A percentile compares a stretch with the other conserved stretches of the same genome.
Evolutionary conservation across 73 alveolate genomes (phyloP).

Genomic region (Tetrahymena malaccensis): DNA sequence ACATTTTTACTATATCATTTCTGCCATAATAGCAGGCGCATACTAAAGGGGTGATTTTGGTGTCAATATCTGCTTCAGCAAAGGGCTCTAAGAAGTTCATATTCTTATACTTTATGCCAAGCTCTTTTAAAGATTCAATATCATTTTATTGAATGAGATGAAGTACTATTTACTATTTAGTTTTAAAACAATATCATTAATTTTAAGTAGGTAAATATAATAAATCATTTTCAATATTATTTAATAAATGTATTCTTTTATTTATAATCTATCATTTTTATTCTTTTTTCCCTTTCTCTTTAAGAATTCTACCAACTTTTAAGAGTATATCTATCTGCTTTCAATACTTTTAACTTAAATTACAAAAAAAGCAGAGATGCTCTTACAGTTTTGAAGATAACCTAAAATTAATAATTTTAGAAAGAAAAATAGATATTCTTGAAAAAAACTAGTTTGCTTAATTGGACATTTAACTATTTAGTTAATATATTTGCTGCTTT

Average conservation of each 20-base stretch:
- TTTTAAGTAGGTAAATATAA: neutral
- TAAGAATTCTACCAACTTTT: neutral
- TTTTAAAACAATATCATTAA: neutral
- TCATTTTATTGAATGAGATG: neutral
- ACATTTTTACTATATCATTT: constrained; percentile 44
- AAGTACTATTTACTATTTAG: neutral
- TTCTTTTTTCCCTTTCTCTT: neutral
- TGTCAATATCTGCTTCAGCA: constrained; percentile 61
- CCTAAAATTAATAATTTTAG: no score
- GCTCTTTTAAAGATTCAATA: neutral
- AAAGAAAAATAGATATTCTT: no score
- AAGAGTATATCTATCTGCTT: neutral
- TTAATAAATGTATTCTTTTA: neutral
- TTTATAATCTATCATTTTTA: neutral
- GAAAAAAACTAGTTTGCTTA: neutral
- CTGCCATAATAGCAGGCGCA: constrained; percentile 66
- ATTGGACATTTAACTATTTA: no score
- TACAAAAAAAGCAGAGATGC: no score
- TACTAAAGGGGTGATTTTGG: constrained; percentile 60
- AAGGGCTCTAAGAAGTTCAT: constrained; percentile 48
- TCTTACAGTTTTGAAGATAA: neutral
- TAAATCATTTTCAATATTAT: neutral
- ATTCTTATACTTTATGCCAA: neutral
- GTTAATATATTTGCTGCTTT: neutral
- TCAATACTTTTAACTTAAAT: neutral